phyloP scores from a whole-genome alignment of 192 early-diverging fungal genomes.

The Umbelopsis isabellina region DNA sequence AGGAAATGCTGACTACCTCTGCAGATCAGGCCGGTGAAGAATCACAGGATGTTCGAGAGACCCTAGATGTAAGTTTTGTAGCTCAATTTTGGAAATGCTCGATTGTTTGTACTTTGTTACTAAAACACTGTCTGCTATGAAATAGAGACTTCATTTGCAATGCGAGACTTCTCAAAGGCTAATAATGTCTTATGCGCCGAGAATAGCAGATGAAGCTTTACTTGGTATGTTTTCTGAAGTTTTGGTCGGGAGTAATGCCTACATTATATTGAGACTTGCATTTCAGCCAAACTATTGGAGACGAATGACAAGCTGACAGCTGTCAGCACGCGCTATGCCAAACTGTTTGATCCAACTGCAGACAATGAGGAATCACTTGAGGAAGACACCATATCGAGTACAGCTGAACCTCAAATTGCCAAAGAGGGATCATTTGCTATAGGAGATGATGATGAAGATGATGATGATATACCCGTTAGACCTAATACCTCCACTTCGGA shows the following conservation, averaged over 20 bases:
- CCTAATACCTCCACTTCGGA: neutral
- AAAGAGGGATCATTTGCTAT: conserved; percentile 33
- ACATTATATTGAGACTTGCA: neutral
- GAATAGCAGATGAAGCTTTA: conserved; percentile 15
- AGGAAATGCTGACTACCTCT: conserved; percentile 18
- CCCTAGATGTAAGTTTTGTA: conserved; percentile 3
- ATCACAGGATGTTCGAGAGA: neutral
- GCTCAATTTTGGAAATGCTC: neutral
- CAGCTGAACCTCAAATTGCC: neutral
- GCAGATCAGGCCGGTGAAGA: neutral
- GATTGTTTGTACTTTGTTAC: neutral
- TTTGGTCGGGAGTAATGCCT: neutral
- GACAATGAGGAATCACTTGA: neutral
- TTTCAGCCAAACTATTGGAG: conserved; percentile 24
- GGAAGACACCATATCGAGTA: neutral
- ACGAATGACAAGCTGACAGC: conserved; percentile 30
- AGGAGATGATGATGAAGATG: conserved; percentile 38
- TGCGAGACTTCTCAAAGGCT: conserved; percentile 25
- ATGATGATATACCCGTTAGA: conserved; percentile 28
- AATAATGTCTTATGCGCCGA: conserved; percentile 24
- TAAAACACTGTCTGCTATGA: neutral
- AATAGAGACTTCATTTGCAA: conserved; percentile 18
- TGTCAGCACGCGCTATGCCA: conserved; percentile 7
- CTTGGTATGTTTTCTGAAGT: conserved; percentile 8
- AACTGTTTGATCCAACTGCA: neutral